These are phyloP conservation scores for Puccinia hordei DNA, from an alignment of 1,284 basidiomycete genomes.

Conservation along the genomic window DNA sequence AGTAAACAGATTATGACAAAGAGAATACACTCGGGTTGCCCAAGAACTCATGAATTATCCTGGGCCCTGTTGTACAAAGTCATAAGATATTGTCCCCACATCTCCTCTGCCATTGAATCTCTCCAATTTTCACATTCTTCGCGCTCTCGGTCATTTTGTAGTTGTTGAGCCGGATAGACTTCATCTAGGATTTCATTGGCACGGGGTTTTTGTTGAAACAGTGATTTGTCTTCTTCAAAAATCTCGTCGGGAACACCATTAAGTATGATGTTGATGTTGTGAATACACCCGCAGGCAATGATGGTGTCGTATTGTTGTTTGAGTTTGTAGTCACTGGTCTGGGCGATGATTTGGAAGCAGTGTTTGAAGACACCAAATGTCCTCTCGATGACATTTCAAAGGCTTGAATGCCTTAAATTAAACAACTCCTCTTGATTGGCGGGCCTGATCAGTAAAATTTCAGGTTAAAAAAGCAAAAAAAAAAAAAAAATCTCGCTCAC, in stretches of 20 bases:
- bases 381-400: slow-evolving; percentile 50
- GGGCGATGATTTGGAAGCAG: not conserved
- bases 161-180: too few relatives aligned
- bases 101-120: not conserved
- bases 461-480: too few relatives aligned
- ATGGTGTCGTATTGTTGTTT: slow-evolving; percentile 1
- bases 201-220: not conserved
- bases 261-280: not conserved
- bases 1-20: too few relatives aligned
- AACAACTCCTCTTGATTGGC: slow-evolving; percentile 51
- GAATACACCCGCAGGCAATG: not conserved
- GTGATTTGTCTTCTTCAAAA: not conserved
- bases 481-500: too few relatives aligned
- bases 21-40: too few relatives aligned
- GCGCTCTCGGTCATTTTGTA: not conserved
- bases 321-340: not conserved
- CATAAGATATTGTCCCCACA: not conserved
- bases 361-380: slow-evolving; percentile 50
- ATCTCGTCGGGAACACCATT: not conserved
- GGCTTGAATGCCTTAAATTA: slow-evolving; percentile 50
- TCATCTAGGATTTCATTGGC: too few relatives aligned
- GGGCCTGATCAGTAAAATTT: too few relatives aligned
- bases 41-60: too few relatives aligned
- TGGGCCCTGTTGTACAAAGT: too few relatives aligned
- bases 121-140: too few relatives aligned